Base-by-base conservation (phyloP, 768 basidiomycete genomes). In the Punctularia strigosozonata region DNA sequence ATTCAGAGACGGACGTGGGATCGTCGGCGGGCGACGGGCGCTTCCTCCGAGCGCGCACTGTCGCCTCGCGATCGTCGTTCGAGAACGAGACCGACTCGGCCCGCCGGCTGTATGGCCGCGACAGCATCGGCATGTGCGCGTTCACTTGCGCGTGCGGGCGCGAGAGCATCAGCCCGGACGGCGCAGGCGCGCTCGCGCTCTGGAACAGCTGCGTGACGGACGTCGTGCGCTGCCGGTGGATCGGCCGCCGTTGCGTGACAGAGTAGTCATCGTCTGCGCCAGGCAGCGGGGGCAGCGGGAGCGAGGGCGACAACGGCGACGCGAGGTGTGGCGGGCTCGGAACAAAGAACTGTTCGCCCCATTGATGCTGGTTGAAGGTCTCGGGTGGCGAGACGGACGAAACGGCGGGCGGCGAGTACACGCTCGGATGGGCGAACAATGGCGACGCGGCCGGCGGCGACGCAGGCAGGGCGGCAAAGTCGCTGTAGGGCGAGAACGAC, bases 291-390 rank as follows among this genome's bases (percentile, higher is more conserved):
- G 63, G 36, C 62, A 53, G 25, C 65, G 62, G 39, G 59, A 61
- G 40, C 65, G 61, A 22, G 60, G 60, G 21, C 59, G 65, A 38
- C 58, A 38, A 37, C 44, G 70, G 73, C 0, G 68, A 69, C n/a
- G n/a, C n/a, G n/a, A n/a, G n/a, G n/a, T 18, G 4, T 13, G 38
- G 62, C n/a, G 69, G 58, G 4, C 62, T 50, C n/a, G n/a, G n/a
- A 39, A 76, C 73, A 72, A 73, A 85, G 22, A 81, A 61, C 43
- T 83, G 77, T 6, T 74, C 58, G 12, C 75, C 75, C 82, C 82
- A 85, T 2, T 63, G 50, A 1, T 82, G 80, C 4, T 77, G 64
- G 38, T 64, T 65, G 20, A 75, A 68, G 4, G 72, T 73, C 33
- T 81, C 77, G 14, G 67, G 64, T 13, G 80, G 76, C 5, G 79